Base-by-base conservation (phyloP, 1,284 basidiomycete species). In the Ustilago loliicola region DNA sequence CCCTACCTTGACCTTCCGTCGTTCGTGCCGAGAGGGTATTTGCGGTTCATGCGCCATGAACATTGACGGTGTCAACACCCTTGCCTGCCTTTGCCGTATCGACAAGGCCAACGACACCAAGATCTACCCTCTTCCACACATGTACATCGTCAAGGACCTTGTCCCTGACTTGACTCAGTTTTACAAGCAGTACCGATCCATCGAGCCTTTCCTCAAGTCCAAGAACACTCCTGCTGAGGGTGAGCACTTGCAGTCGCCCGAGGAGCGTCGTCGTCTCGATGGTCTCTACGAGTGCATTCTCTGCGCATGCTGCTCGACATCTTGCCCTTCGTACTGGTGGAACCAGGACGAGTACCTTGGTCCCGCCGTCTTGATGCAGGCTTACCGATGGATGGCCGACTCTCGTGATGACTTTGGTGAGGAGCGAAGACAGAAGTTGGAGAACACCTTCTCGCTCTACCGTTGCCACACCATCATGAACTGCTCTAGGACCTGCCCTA, bases 131-230 rank as follows among this genome's bases (percentile, higher is more conserved):
- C 90, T 99, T n/a, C 96, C 96, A 21, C 96, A 98, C 89, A 95
- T 98, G 96, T 98, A 98, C 89, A 91, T 99, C 85, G 96, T 99
- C 88, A 99, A 98, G 90, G 96, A 99, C 89, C 92, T 99, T 82
- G 94, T 99, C 2, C 94, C 90, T 54, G 90, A 90, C 88, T 89
- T 95, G 78, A 94, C 93, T 13, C 91, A 92, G 78, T 96, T 95
- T 90, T 97, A 96, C 92, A 98, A 99, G 89, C 96, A 99, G 88
- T 98, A 99, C 93, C 98, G 98, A 89, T 96, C 95, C 45, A 98
- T 99, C 87, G 92, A 99, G 88, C 86, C 86, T 40, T 87, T 80
- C 81, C 79, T 87, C 60, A 84, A 87, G 80, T 66, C 81, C 23
- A 78, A 72, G 58, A 75, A 78, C 57, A 72, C 76, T n/a, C 85